These are phyloP conservation scores for Boletus mariae DNA, from an alignment of 1,284 basidiomycete genomes.

Conservation along the genomic window DNA sequence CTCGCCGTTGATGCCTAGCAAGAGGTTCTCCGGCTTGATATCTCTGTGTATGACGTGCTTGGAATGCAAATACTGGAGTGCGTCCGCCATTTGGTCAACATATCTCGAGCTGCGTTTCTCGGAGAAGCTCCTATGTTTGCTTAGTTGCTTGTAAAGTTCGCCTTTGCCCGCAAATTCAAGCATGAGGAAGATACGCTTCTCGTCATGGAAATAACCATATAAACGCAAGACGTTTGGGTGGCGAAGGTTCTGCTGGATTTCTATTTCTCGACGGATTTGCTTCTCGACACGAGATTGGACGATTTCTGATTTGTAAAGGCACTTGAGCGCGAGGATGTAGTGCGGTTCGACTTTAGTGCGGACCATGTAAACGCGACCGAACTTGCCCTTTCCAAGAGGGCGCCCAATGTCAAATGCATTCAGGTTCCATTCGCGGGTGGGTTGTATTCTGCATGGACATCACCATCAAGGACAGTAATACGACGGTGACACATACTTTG, in stretches of 20 bases:
- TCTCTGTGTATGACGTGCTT: slow-evolving; percentile 99
- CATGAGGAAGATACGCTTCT: slow-evolving; percentile 97
- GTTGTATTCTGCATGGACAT: slow-evolving; percentile 46
- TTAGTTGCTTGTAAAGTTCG: slow-evolving; percentile 94
- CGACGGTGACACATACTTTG: slow-evolving; percentile 44
- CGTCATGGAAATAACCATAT: slow-evolving; percentile 97
- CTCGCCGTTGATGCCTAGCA: slow-evolving; percentile 94
- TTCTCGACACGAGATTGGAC: slow-evolving; percentile 85
- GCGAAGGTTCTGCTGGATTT: slow-evolving; percentile 96
- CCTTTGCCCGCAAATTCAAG: slow-evolving; percentile 95
- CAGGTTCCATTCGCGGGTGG: slow-evolving; percentile 82
- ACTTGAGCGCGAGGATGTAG: slow-evolving; percentile 97
- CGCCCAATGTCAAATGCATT: slow-evolving; percentile 92
- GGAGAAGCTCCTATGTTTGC: slow-evolving; percentile 80
- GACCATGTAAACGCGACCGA: slow-evolving; percentile 98
- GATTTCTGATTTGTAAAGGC: slow-evolving; percentile 95
- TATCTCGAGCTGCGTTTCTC: slow-evolving; percentile 87
- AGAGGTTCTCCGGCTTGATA: slow-evolving; percentile 97
- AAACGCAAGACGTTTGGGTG: slow-evolving; percentile 94
- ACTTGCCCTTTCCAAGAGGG: slow-evolving; percentile 97
- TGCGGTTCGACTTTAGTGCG: slow-evolving; percentile 84
- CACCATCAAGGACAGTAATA: background rate
- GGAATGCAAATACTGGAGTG: slow-evolving; percentile 85
- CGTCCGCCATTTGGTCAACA: slow-evolving; percentile 98
- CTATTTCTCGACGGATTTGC: slow-evolving; percentile 95